Conservation (phyloP, 2,329 filamentous ascomycete species). For the Alternaria infectoria region DNA sequence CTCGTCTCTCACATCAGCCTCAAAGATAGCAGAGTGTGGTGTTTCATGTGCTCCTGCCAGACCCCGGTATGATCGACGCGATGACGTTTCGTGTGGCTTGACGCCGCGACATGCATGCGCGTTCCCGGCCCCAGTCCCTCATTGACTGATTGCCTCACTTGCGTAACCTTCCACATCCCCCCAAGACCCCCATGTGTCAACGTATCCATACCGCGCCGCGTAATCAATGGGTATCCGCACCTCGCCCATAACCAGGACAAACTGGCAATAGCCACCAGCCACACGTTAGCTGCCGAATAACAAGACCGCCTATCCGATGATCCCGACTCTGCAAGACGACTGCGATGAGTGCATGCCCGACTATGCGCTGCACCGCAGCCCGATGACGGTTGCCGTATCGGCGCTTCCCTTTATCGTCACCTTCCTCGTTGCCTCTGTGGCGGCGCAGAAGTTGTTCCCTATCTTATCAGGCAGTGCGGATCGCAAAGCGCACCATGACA, state of each 20-base stretch:
- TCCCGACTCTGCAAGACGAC: constrained; percentile 49
- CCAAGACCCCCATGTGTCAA: constrained; percentile 9
- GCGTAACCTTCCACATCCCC: constrained; percentile 1
- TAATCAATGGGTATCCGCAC: constrained; percentile 35
- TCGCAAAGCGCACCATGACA: constrained; percentile 67
- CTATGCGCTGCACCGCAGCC: constrained; percentile 50
- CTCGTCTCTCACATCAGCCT: not conserved
- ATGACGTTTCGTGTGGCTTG: constrained; percentile 29
- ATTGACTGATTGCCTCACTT: constrained; percentile 17
- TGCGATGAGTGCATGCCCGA: constrained; percentile 67
- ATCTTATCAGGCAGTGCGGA: constrained; percentile 65
- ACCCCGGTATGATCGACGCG: constrained; percentile 24
- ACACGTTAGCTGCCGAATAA: constrained; percentile 10
- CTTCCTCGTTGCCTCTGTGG: constrained; percentile 69
- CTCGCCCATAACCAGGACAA: constrained; percentile 16
- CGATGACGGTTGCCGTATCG: constrained; percentile 64
- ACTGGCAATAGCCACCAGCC: constrained; percentile 26
- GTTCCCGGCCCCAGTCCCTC: constrained; percentile 20
- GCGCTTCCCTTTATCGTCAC: constrained; percentile 73
- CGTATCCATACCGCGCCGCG: constrained; percentile 15
- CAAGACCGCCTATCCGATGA: constrained; percentile 30
- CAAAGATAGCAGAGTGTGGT: not conserved
- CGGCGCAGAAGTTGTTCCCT: constrained; percentile 74
- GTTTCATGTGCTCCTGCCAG: not conserved
- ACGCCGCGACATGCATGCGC: constrained; percentile 22